Conservation (phyloP, 441 rosid species). For the Breynia disticha region DNA sequence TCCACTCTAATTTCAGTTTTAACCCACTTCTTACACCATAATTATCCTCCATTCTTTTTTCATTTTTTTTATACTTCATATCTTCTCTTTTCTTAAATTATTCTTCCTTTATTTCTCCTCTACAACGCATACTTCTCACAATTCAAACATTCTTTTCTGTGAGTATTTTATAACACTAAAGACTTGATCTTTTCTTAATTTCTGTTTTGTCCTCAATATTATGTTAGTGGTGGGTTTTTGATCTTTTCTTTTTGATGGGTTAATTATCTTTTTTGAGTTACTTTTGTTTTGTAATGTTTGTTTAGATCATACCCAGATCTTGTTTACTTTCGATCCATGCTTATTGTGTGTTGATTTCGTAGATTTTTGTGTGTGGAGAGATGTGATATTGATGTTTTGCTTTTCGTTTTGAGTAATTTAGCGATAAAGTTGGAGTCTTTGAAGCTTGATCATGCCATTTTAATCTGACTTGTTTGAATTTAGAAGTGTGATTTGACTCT, state of each 20-base stretch:
- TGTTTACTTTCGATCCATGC: constrained; percentile 26
- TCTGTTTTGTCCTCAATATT: neutral
- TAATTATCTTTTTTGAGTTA: constrained; percentile 15
- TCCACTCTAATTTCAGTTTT: neutral
- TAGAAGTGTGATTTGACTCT: constrained; percentile 1
- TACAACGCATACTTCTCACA: too few relatives aligned
- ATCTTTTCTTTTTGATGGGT: constrained; percentile 1
- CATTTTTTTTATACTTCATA: too few relatives aligned
- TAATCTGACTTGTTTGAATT: constrained; percentile 4
- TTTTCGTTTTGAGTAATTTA: constrained; percentile 12
- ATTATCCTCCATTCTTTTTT: too few relatives aligned
- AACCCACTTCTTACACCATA: too few relatives aligned
- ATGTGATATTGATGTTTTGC: constrained; percentile 10
- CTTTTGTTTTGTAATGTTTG: constrained; percentile 16
- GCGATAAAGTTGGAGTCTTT: constrained; percentile 10
- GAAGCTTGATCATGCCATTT: constrained; percentile 9
- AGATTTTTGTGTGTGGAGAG: constrained; percentile 9
- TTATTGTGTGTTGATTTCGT: constrained; percentile 15
- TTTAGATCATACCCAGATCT: constrained; percentile 42
- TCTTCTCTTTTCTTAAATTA: too few relatives aligned
- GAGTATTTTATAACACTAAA: too few relatives aligned
- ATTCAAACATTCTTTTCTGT: too few relatives aligned
- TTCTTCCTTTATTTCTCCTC: too few relatives aligned
- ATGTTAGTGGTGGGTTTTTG: neutral
- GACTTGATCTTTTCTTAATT: neutral